Evolutionary conservation across 1,139 yeast species (phyloP), one percentile per base, ranked within the genome.

Genomic region (Zygoascus meyerae): DNA sequence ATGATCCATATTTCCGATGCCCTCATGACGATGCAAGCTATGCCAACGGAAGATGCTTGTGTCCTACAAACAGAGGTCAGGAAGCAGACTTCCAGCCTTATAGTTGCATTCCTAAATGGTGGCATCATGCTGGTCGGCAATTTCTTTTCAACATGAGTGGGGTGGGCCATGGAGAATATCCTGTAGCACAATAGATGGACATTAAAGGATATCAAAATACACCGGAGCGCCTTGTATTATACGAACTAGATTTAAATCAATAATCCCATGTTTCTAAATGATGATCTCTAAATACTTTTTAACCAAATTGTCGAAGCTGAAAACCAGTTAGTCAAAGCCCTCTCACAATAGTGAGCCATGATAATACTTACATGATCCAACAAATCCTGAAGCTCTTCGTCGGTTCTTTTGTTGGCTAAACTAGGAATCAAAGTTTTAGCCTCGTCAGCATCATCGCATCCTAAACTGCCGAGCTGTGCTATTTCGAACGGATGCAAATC

Each of bases 371-470:
- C 26, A 87, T 90, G 96, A 58, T 90, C 94, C 58, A 92, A 74
- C 51, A 90, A 75, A 45, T 86, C 81, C 65, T 89, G 95, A 51
- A 92, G 71, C 61, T 90, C 97, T 42, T 85, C 86, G 56, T 89
- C 95, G 5, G 86, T 77, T 42, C 86, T 89, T 65, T 90, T 90
- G 54, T 74, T 77, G 15, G 79, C 75, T 61, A 92, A 73, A 66
- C 95, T 84, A 41, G 99, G 97, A 52, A 92, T 83, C 61, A 92
- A 73, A 26, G 96, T 86, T 67, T 89, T 86, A 30, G 97, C 97
- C 70, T 92, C 99, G 62, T 92, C 98, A 5, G 95, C 90, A 56
- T 92, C 97, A 63, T 92, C 98, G 67, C 97, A 90, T 37, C 94
- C 87, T 54, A 92, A 73, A 2, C 95, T 86, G 45, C 66, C 72